Evolutionary conservation across 352 stramenopile species (phyloP), one percentile per base, ranked within the genome.

Genomic region (Phytophthora ramorum): DNA sequence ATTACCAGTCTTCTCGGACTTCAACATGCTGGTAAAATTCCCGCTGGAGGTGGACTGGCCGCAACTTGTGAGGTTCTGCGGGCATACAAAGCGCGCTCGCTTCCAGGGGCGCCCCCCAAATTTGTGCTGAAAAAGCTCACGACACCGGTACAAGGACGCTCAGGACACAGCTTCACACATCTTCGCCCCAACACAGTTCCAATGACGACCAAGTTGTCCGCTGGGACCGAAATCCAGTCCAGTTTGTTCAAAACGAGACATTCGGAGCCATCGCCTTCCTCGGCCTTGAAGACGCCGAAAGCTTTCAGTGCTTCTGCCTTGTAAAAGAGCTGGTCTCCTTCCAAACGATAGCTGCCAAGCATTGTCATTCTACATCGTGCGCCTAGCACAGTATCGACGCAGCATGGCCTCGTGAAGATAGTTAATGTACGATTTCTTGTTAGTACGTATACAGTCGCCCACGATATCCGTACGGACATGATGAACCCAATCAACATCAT

Each of bases 401-500:
- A 69, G 20, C 53, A 70, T 3, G 26, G 28, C 7, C 6, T 32
- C 2, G 37, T 35, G 13, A 74, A 67, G 7, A 67, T 44, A 2
- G 20, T 32, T 2, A 44, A 19, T 5, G 59, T 50, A 9, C 24
- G 34, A 40, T 52, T 22, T 5, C 19, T 58, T 30, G 22, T 46
- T 3, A 44, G n/a, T 10, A 49, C 35, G 16, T 57, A 68, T 2
- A 38, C 3, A 4, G 45, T 14, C 12, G 60, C 51, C 22, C 22
- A 56, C 16, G 37, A 1, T 5, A 43, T 34, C 8, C 52, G 45
- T 20, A 64, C 60, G 7, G 40, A n/a, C 14, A 67, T 24, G 13
- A 75, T 67, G 37, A 61, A 61, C 3, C 22, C 10, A 10, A 71
- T 57, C 0, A 75, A 35, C 5, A 51, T 55, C n/a, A 67, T 20